A percentile compares a stretch with the other conserved stretches of the same genome.
phyloP scores from a whole-genome alignment of 192 early-diverging fungal genomes.

The Dissophora globulifera region DNA sequence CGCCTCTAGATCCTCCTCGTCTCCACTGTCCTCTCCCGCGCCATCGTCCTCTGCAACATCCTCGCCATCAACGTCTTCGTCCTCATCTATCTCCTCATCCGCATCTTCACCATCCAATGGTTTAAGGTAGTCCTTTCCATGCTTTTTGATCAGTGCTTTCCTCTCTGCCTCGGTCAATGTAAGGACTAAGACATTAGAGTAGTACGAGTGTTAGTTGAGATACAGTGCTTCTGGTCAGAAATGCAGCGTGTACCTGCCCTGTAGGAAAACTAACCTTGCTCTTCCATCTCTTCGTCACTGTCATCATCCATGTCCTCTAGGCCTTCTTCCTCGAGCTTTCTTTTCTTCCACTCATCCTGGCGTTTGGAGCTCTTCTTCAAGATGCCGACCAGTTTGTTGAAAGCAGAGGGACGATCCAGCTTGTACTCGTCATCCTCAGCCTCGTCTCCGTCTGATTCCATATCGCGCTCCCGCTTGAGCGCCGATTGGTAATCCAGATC shows the following conservation, averaged over 20 bases:
- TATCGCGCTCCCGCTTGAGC: constrained; percentile 49
- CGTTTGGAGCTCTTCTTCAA: constrained; percentile 67
- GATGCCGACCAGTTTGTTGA: constrained; percentile 66
- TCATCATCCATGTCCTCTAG: constrained; percentile 55
- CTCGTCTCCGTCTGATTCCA: constrained; percentile 52
- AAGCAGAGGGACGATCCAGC: constrained; percentile 62
- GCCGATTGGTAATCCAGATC: constrained; percentile 63
- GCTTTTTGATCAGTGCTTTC: constrained; percentile 50
- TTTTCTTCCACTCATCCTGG: constrained; percentile 59
- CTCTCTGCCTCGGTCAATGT: constrained; percentile 44
- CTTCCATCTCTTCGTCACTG: constrained; percentile 35
- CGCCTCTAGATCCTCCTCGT: constrained; percentile 34
- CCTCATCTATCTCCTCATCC: constrained; percentile 30
- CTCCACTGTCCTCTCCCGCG: constrained; percentile 26
- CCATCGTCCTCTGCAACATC: constrained; percentile 15
- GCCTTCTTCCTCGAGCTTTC: constrained; percentile 63
- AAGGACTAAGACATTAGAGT: too few relatives aligned
- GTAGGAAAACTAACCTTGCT: too few relatives aligned
- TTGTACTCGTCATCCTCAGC: constrained; percentile 61
- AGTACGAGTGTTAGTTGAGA: too few relatives aligned
- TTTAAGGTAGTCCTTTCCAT: constrained; percentile 45
- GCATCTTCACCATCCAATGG: constrained; percentile 35
- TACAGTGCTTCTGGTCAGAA: too few relatives aligned
- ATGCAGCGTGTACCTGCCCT: too few relatives aligned
- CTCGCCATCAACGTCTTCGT: constrained; percentile 34